phyloP scores from a whole-genome alignment of 2,329 filamentous ascomycete genomes.

The Blastomyces silverae region DNA sequence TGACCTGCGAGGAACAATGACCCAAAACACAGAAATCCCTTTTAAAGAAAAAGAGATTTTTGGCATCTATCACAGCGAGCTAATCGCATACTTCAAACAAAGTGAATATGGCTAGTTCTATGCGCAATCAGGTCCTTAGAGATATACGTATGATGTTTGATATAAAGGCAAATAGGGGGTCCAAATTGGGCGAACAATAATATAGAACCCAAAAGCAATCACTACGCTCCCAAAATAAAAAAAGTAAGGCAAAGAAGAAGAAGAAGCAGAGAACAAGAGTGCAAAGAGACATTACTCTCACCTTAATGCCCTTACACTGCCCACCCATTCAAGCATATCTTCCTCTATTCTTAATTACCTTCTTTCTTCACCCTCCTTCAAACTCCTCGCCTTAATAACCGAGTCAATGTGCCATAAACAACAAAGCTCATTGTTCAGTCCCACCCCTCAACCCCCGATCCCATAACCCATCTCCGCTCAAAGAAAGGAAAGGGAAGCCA shows the following conservation, averaged over 20 bases:
- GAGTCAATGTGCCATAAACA: background rate
- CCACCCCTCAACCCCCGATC: background rate
- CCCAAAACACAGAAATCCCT: background rate
- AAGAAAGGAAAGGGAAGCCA: background rate
- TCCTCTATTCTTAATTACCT: background rate
- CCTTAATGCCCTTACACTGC: background rate
- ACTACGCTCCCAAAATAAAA: background rate
- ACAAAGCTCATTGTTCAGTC: background rate
- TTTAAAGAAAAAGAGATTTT: background rate
- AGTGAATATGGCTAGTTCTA: too few relatives aligned
- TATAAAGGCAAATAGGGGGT: too few relatives aligned
- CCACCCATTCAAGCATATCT: background rate
- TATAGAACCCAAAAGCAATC: background rate
- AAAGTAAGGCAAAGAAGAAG: background rate
- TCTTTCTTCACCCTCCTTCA: background rate
- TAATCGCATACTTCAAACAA: too few relatives aligned
- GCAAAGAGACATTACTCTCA: background rate
- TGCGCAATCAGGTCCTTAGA: too few relatives aligned
- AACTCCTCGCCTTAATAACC: background rate
- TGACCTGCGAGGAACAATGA: background rate
- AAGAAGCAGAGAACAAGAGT: background rate
- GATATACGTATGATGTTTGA: too few relatives aligned
- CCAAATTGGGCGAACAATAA: too few relatives aligned
- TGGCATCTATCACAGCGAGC: too few relatives aligned
- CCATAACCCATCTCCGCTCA: too few relatives aligned